Evolutionary conservation across 345 rosid genomes (phyloP), one percentile per base, ranked within the genome.

Genomic region (Moricandia moricandioides): DNA sequence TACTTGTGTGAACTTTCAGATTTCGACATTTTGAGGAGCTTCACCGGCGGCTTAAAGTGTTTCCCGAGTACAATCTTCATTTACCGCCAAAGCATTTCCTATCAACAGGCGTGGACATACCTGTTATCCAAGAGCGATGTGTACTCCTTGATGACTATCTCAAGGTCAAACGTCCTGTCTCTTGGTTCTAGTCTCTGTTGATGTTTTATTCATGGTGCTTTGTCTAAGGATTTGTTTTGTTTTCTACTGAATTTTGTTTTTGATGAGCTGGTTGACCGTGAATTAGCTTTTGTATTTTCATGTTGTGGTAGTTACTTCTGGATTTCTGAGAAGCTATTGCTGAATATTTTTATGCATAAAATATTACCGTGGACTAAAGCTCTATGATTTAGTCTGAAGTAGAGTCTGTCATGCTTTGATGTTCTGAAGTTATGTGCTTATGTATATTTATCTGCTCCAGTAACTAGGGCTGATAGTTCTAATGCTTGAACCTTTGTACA

Each of bases 1-100:
- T 52, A 31, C n/a, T 54, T 10, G 29, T n/a, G n/a, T n/a, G 54
- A 63, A 34, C 70, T 30, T 29, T 65, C 78, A 96, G 97, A 85
- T 96, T 92, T 79, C 97, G 97, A 59, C 99, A 96, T 85, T 96
- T 96, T 86, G 99, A 96, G 87, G 99, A 96, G 87, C 81, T 96
- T 71, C 99, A 96, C 82, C 89, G 89, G 69, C 95, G 96, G 62
- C 93, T 96, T 55, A 96, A 91, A 83, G 88, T 85, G 79, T 91
- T 90, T 85, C 85, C 89, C 1, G 98, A 89, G 77, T 96, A 92
- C 77, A 87, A 82, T 85, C 94, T 92, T 75, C 91, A 96, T 80
- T 85, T 96, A 85, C 99, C 97, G 5, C 99, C 98, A 4, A 96
- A 96, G 81, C 97, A 89, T 88, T 96, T 96, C 81, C 87, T 96